A percentile compares a stretch with the other conserved stretches of the same genome.
phyloP scores from a whole-genome alignment of 345 rosid genomes.

The Firmiana major region DNA sequence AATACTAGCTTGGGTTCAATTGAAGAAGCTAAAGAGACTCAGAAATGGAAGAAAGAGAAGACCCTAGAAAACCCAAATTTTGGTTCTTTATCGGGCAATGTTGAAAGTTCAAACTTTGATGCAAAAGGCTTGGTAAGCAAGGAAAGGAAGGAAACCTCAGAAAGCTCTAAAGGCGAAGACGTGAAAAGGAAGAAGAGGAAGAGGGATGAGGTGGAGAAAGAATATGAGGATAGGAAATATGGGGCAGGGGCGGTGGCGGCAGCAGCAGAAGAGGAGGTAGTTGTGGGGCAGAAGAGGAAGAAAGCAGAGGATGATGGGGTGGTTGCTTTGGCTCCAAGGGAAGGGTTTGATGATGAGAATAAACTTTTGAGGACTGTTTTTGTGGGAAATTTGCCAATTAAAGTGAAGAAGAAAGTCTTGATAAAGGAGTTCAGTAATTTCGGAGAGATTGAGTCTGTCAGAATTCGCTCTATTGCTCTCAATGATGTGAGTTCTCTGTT shows the following conservation, averaged over 20 bases:
- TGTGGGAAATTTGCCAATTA: slow-evolving; percentile 86
- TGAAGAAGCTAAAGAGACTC: slow-evolving; percentile 15
- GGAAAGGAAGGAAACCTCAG: slow-evolving; percentile 1
- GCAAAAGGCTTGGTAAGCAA: slow-evolving; percentile 2
- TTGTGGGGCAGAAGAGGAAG: slow-evolving; percentile 81
- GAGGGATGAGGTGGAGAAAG: slow-evolving; percentile 84
- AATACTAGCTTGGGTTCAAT: background rate
- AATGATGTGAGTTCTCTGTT: slow-evolving; percentile 56
- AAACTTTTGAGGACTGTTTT: slow-evolving; percentile 91
- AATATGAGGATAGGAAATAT: slow-evolving; percentile 67
- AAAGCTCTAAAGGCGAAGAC: slow-evolving; percentile 12
- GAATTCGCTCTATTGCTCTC: slow-evolving; percentile 90
- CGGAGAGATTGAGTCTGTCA: slow-evolving; percentile 83
- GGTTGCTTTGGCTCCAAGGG: slow-evolving; percentile 46
- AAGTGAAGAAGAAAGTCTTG: slow-evolving; percentile 70
- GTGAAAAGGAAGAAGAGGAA: slow-evolving; percentile 72
- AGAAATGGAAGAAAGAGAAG: slow-evolving; percentile 36
- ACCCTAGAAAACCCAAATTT: background rate
- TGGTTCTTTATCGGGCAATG: background rate
- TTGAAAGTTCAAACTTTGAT: slow-evolving; percentile 6
- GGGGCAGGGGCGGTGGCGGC: slow-evolving; percentile 23
- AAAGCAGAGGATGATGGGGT: slow-evolving; percentile 45
- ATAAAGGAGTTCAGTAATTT: slow-evolving; percentile 70
- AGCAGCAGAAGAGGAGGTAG: slow-evolving; percentile 15
- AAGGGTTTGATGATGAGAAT: slow-evolving; percentile 84